Percentiles rank a stretch among this genome's conserved stretches.
These are phyloP conservation scores for Starmera stellimalicola DNA, from an alignment of 1,139 yeast species.

Conservation along the genomic window DNA sequence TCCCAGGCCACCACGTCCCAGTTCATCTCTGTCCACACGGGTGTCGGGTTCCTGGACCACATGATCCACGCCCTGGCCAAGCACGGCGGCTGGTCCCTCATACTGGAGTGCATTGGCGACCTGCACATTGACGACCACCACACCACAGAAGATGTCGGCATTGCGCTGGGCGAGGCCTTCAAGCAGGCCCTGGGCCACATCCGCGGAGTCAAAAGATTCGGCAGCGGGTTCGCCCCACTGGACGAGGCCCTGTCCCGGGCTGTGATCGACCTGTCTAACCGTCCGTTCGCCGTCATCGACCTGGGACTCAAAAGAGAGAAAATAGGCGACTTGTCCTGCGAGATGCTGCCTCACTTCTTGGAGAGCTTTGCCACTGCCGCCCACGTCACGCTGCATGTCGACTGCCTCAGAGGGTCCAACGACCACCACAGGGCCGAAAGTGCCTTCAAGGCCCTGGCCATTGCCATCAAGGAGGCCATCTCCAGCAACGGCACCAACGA, in stretches of 20 bases:
- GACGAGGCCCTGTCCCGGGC: slow-evolving; percentile 95
- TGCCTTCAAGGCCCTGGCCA: slow-evolving; percentile 92
- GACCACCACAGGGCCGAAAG: slow-evolving; percentile 96
- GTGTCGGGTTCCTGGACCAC: slow-evolving; percentile 92
- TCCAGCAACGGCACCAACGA: slow-evolving; percentile 79
- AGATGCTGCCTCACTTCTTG: slow-evolving; percentile 94
- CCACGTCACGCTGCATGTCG: slow-evolving; percentile 84
- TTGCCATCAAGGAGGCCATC: slow-evolving; percentile 83
- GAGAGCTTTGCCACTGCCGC: slow-evolving; percentile 94
- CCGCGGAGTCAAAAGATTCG: slow-evolving; percentile 86
- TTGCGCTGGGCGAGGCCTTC: slow-evolving; percentile 84
- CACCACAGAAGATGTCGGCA: slow-evolving; percentile 91
- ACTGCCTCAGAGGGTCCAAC: slow-evolving; percentile 83
- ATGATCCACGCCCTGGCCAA: slow-evolving; percentile 96
- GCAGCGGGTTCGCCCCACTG: slow-evolving; percentile 89
- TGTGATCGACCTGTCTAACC: slow-evolving; percentile 84
- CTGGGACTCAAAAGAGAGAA: slow-evolving; percentile 86
- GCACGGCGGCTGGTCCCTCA: slow-evolving; percentile 92
- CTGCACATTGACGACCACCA: slow-evolving; percentile 96
- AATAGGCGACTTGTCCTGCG: slow-evolving; percentile 85
- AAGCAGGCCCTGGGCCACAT: slow-evolving; percentile 84
- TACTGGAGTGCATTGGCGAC: slow-evolving; percentile 88
- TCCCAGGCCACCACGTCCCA: slow-evolving; percentile 44
- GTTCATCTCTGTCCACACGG: slow-evolving; percentile 73
- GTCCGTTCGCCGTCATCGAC: slow-evolving; percentile 88